Conservation (phyloP, 2,329 filamentous ascomycete species). For the Cladophialophora yegresii region DNA sequence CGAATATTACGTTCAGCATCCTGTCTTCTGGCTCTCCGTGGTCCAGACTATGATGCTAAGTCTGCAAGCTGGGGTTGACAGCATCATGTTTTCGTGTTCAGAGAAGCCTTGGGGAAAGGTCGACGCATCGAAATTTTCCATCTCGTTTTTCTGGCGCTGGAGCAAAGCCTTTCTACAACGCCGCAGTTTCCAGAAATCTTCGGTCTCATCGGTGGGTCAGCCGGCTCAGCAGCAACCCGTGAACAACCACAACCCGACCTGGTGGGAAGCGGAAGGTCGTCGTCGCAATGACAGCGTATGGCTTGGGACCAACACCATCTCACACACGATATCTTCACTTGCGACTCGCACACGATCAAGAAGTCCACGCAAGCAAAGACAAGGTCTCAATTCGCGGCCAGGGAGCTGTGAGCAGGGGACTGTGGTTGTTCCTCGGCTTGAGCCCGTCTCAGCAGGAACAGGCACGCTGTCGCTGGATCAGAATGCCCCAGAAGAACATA, state of each 20-base stretch:
- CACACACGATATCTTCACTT: conserved; percentile 17
- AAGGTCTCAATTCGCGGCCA: conserved; percentile 8
- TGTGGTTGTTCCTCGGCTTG: conserved; percentile 10
- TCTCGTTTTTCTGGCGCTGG: conserved; percentile 7
- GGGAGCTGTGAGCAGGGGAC: conserved; percentile 15
- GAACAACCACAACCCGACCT: conserved; percentile 15
- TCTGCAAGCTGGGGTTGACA: conserved; percentile 68
- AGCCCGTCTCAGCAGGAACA: conserved; percentile 13
- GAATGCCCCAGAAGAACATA: background rate
- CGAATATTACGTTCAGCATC: conserved; percentile 53
- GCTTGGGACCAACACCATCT: conserved; percentile 28
- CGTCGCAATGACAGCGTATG: conserved; percentile 35
- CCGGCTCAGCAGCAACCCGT: background rate
- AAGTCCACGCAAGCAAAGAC: conserved; percentile 21
- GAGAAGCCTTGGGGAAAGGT: conserved; percentile 66
- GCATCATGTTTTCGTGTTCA: conserved; percentile 66
- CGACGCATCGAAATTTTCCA: conserved; percentile 22
- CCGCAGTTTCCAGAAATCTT: background rate
- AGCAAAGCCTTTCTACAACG: conserved; percentile 16
- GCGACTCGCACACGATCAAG: conserved; percentile 22
- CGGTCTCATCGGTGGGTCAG: background rate
- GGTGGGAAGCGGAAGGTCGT: conserved; percentile 36
- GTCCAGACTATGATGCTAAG: conserved; percentile 61
- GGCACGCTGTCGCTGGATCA: background rate
- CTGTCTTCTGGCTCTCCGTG: conserved; percentile 60